Conservation (phyloP, 805 yeast genomes). For the Schwanniomyces sp. region DNA sequence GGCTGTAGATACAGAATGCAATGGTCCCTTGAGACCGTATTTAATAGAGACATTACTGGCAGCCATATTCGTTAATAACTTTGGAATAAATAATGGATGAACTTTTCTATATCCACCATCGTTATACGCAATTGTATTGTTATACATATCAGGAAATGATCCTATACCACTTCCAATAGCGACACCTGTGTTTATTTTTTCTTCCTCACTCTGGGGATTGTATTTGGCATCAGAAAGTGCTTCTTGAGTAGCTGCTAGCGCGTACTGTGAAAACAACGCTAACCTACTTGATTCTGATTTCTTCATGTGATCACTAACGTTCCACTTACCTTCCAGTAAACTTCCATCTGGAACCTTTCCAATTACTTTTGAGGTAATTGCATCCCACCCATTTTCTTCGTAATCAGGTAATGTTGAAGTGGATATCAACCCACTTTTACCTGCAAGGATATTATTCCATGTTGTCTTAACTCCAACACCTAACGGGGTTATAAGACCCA, state of each 20-base stretch:
- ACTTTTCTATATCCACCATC: conserved; percentile 58
- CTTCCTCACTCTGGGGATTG: conserved; percentile 37
- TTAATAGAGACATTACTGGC: conserved; percentile 86
- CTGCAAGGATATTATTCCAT: conserved; percentile 55
- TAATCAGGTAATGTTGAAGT: conserved; percentile 43
- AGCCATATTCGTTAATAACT: conserved; percentile 86
- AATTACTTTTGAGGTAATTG: conserved; percentile 70
- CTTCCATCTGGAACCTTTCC: conserved; percentile 67
- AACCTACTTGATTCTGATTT: conserved; percentile 57
- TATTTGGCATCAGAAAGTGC: conserved; percentile 72
- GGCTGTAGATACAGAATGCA: conserved; percentile 88
- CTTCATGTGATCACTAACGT: conserved; percentile 47
- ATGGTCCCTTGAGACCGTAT: conserved; percentile 77
- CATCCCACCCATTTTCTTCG: conserved; percentile 45
- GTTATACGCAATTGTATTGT: conserved; percentile 54
- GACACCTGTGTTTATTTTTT: conserved; percentile 55
- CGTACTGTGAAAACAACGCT: conserved; percentile 76
- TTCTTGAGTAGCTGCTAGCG: conserved; percentile 71
- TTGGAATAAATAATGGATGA: conserved; percentile 86
- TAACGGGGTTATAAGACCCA: conserved; percentile 83
- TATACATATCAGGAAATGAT: conserved; percentile 70
- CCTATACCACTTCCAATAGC: conserved; percentile 96
- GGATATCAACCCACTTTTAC: conserved; percentile 60
- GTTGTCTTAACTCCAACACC: conserved; percentile 63
- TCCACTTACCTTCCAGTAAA: conserved; percentile 49